These are phyloP conservation scores for Xerocomellus dryophilus DNA, from an alignment of 768 basidiomycete species.

Conservation along the genomic window DNA sequence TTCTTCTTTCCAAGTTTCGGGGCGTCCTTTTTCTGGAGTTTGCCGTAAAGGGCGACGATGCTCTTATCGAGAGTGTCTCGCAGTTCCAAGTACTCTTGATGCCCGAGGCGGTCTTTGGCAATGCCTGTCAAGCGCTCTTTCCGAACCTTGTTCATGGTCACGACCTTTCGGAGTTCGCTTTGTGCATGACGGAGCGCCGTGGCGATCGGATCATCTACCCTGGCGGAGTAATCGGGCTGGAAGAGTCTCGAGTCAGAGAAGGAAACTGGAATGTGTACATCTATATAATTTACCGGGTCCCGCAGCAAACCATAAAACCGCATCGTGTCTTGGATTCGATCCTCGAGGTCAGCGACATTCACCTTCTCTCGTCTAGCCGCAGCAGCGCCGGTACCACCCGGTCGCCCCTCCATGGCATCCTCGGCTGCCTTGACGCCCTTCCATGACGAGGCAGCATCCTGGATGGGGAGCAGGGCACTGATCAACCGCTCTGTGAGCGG, in stretches of 20 bases:
- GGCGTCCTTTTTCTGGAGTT: conserved; percentile 78
- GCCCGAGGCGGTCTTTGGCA: conserved; percentile 83
- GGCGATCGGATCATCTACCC: conserved; percentile 93
- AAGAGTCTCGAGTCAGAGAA: conserved; percentile 22
- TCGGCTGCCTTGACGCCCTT: conserved; percentile 81
- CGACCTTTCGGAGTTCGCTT: conserved; percentile 69
- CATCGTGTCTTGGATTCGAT: conserved; percentile 71
- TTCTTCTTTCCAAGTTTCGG: conserved; percentile 72
- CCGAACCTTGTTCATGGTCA: conserved; percentile 80
- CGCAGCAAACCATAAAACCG: conserved; percentile 70
- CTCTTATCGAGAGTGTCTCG: conserved; percentile 87
- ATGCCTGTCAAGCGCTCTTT: conserved; percentile 67
- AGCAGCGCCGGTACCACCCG: conserved; percentile 75
- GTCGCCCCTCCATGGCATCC: conserved; percentile 80
- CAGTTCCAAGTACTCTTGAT: conserved; percentile 85
- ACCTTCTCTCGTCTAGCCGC: conserved; percentile 71
- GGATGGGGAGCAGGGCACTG: conserved; percentile 68
- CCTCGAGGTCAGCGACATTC: conserved; percentile 78
- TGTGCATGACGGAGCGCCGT: conserved; percentile 89
- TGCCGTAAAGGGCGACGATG: conserved; percentile 69
- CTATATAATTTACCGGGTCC: conserved; percentile 54
- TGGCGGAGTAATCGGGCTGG: conserved; percentile 70
- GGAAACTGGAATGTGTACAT: conserved; percentile 3
- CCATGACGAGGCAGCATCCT: conserved; percentile 56
- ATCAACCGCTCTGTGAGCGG: conserved; percentile 83